Conservation (phyloP, 2,329 filamentous ascomycete genomes). For the Fusarium humuli region DNA sequence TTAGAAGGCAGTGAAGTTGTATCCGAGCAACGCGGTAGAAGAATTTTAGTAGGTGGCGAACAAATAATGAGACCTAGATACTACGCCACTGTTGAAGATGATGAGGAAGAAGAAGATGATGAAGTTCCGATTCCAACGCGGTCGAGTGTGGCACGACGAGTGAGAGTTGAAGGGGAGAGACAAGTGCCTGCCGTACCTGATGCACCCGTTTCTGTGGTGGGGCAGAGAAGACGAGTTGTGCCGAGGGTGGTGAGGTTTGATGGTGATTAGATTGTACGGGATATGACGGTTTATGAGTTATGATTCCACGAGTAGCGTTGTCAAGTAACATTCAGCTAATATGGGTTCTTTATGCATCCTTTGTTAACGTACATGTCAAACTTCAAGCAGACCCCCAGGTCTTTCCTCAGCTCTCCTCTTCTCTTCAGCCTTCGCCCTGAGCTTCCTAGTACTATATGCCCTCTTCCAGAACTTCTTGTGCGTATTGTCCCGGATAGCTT, state of each 20-base stretch:
- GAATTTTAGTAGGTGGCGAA: background rate
- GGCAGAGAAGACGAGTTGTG: background rate
- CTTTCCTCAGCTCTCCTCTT: background rate
- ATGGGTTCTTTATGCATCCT: background rate
- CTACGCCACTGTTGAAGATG: background rate
- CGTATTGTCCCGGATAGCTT: background rate
- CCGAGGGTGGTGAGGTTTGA: background rate
- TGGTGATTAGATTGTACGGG: background rate
- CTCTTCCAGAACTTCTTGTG: background rate
- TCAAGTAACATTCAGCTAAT: background rate
- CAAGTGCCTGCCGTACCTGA: background rate
- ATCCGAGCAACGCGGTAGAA: background rate
- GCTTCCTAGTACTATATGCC: background rate
- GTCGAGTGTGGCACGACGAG: background rate
- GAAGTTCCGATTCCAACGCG: background rate
- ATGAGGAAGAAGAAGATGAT: background rate
- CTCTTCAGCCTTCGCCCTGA: background rate
- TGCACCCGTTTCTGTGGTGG: background rate
- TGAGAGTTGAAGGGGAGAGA: background rate
- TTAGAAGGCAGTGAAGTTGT: background rate
- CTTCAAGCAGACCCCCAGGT: background rate
- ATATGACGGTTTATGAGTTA: background rate
- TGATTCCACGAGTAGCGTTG: background rate
- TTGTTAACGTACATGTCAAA: background rate
- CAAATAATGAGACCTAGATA: conserved; percentile 1